Conservation (phyloP, 2,329 filamentous ascomycete genomes). For the Coniella vitis region DNA sequence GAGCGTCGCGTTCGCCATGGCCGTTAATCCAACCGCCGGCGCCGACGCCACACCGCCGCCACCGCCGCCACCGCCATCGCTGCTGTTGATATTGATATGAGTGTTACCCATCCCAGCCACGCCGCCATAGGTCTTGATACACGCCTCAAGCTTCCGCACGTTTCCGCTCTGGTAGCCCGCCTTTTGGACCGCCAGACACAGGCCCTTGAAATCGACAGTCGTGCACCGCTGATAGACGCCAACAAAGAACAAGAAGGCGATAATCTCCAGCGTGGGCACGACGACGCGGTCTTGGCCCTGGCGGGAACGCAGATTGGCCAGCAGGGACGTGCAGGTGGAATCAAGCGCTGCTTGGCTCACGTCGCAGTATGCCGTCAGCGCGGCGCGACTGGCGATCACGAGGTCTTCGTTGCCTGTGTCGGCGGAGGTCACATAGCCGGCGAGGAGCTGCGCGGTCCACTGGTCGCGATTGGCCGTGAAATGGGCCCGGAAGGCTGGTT, state of each 20-base stretch:
- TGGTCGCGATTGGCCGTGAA: conserved; percentile 24
- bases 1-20: conserved; percentile 18
- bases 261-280: conserved; percentile 68
- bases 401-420: conserved; percentile 73
- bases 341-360: conserved; percentile 32
- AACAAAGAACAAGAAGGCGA: conserved; percentile 69
- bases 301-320: conserved; percentile 45
- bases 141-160: conserved; percentile 73
- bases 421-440: conserved; percentile 65
- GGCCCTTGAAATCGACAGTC: conserved; percentile 39
- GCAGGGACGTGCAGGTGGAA: conserved; percentile 43
- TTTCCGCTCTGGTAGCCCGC: conserved; percentile 78
- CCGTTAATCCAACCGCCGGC: conserved; percentile 6
- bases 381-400: conserved; percentile 60
- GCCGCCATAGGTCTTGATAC: conserved; percentile 70
- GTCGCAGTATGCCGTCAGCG: conserved; percentile 51
- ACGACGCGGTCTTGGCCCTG: conserved; percentile 62
- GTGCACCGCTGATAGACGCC: conserved; percentile 37
- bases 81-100: too few relatives aligned
- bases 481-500: conserved; percentile 29
- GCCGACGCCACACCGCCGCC: too few relatives aligned
- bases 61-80: too few relatives aligned
- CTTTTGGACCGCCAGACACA: conserved; percentile 69
- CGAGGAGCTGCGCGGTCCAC: conserved; percentile 50
- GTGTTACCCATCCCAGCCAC: conserved; percentile 39